Evolutionary conservation across 768 basidiomycete species (phyloP).

Genomic region (Crepidotus variabilis): DNA sequence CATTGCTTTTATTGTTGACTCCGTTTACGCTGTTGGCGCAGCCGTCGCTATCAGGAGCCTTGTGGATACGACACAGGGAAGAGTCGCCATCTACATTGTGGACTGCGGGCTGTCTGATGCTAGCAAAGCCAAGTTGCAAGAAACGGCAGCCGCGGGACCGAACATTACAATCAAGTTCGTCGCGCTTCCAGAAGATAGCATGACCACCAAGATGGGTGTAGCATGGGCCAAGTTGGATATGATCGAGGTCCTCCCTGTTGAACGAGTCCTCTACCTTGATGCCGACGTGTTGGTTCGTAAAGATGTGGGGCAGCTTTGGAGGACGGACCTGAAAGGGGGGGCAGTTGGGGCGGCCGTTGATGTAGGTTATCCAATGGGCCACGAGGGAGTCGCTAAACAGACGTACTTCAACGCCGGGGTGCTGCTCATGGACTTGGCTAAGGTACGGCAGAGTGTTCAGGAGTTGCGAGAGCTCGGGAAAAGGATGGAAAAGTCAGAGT

Average conservation of each 20-base stretch:
- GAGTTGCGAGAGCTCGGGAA: conserved; percentile 23
- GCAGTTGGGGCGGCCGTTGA: conserved; percentile 42
- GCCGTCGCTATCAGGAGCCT: conserved; percentile 44
- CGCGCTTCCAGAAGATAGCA: conserved; percentile 25
- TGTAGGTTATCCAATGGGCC: conserved; percentile 48
- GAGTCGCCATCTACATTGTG: conserved; percentile 46
- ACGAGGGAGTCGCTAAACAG: conserved; percentile 24
- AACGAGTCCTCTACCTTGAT: conserved; percentile 50
- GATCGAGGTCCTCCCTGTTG: conserved; percentile 40
- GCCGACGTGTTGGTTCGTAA: conserved; percentile 45
- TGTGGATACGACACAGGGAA: conserved; percentile 28
- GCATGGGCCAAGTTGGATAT: conserved; percentile 53
- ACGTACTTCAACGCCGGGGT: conserved; percentile 58
- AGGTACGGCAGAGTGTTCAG: conserved; percentile 22
- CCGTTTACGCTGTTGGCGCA: conserved; percentile 42
- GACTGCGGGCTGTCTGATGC: conserved; percentile 39
- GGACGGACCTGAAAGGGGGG: conserved; percentile 37
- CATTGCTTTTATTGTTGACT: conserved; percentile 39
- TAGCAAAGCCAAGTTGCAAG: conserved; percentile 29
- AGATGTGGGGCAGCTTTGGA: conserved; percentile 40
- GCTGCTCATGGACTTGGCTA: conserved; percentile 44
- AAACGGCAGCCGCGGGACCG: conserved; percentile 20
- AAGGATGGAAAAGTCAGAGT: conserved; percentile 25
- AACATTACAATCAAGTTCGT: conserved; percentile 39
- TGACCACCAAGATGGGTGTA: conserved; percentile 23